Conservation (phyloP, 2,329 filamentous ascomycete species). For the Cladophialophora psammophila region DNA sequence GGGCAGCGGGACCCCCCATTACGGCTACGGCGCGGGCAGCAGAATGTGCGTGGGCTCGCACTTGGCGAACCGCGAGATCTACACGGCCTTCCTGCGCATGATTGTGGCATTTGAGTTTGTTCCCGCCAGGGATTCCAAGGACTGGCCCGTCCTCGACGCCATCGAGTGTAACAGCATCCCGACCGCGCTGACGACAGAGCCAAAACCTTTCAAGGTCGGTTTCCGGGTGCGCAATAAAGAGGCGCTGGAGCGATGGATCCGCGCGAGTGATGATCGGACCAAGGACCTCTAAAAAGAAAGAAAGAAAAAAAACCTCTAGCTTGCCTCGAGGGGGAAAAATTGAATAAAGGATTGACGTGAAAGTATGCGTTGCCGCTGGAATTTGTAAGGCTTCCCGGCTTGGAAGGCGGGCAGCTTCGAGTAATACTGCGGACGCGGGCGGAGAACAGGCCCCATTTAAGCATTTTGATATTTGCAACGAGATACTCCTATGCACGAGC, state of each 20-base stretch:
- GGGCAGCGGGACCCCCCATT: constrained; percentile 65
- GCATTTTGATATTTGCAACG: too few relatives aligned
- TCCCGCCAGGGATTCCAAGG: constrained; percentile 54
- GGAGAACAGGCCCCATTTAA: too few relatives aligned
- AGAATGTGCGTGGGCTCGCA: constrained; percentile 71
- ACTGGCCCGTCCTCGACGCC: constrained; percentile 63
- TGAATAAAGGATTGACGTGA: neutral
- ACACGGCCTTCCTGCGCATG: constrained; percentile 65
- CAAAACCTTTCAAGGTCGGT: constrained; percentile 68
- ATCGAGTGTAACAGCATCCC: constrained; percentile 65
- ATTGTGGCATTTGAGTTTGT: constrained; percentile 66
- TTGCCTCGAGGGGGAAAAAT: neutral
- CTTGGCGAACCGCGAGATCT: constrained; percentile 69
- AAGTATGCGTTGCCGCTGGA: too few relatives aligned
- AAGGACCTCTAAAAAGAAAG: constrained; percentile 50
- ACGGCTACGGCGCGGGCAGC: constrained; percentile 68
- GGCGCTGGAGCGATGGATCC: constrained; percentile 61
- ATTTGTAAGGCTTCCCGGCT: constrained; percentile 2
- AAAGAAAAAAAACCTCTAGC: neutral
- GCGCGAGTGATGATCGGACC: constrained; percentile 60
- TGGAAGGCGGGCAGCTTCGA: neutral
- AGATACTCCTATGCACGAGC: too few relatives aligned
- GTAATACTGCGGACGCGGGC: too few relatives aligned
- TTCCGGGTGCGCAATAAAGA: constrained; percentile 58
- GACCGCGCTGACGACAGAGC: constrained; percentile 67